Evolutionary conservation across 352 stramenopile genomes (phyloP).

Genomic region (Phytophthora tubulina): DNA sequence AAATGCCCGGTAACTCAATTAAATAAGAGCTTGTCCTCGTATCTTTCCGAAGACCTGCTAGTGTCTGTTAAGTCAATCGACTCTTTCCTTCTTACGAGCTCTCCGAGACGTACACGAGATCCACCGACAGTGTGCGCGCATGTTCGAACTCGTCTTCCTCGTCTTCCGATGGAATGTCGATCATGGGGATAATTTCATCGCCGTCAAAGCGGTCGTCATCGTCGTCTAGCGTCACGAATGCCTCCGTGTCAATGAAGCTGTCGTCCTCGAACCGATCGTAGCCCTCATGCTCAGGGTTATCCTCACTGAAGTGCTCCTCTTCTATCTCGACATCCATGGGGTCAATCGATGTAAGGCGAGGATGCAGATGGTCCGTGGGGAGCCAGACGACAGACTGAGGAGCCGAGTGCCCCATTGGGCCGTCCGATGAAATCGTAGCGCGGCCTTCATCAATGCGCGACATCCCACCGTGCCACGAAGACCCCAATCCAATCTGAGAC

Average conservation of each 20-base stretch:
- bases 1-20: conserved; percentile 15
- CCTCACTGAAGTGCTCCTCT: conserved; percentile 18
- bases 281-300: conserved; percentile 12
- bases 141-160: conserved; percentile 48
- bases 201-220: conserved; percentile 31
- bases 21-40: conserved; percentile 44
- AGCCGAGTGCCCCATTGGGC: conserved; percentile 23
- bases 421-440: conserved; percentile 51
- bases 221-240: conserved; percentile 44
- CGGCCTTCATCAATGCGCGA: conserved; percentile 48
- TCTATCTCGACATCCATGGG: conserved; percentile 32
- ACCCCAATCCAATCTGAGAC: conserved; percentile 21
- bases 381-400: conserved; percentile 41
- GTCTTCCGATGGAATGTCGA: conserved; percentile 47
- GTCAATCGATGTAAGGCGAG: conserved; percentile 26
- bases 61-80: conserved; percentile 5
- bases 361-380: conserved; percentile 40
- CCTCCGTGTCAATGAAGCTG: conserved; percentile 41
- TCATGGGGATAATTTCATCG: conserved; percentile 44
- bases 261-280: conserved; percentile 34
- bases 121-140: conserved; percentile 28
- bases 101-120: conserved; percentile 30
- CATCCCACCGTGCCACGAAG: conserved; percentile 35
- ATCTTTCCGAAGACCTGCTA: conserved; percentile 7
- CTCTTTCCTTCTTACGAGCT: conserved; percentile 20